These are phyloP conservation scores for Botrytis elliptica DNA, from an alignment of 2,329 filamentous ascomycete genomes.

Conservation along the genomic window DNA sequence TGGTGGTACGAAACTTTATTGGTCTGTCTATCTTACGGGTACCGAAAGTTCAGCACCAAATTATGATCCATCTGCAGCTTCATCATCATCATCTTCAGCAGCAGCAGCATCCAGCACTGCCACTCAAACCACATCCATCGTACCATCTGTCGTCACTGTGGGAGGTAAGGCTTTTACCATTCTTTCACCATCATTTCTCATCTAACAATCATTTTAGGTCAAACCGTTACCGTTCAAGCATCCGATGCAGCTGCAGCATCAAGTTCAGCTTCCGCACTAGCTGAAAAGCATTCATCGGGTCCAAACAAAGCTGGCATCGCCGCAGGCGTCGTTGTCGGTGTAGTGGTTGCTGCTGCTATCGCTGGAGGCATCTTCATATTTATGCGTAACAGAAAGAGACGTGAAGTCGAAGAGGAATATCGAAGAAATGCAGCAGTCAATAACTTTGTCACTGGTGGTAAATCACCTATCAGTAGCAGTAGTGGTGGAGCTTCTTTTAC, in stretches of 20 bases:
- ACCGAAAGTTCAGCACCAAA: slow-evolving; percentile 23
- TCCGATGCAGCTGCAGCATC: slow-evolving; percentile 22
- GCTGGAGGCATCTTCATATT: slow-evolving; percentile 71
- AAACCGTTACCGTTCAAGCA: slow-evolving; percentile 37
- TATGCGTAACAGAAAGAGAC: slow-evolving; percentile 72
- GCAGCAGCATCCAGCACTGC: slow-evolving; percentile 17
- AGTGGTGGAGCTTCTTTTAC: slow-evolving; percentile 58
- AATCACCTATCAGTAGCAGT: slow-evolving; percentile 62
- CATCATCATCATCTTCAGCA: slow-evolving; percentile 23
- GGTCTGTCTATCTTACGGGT: slow-evolving; percentile 35
- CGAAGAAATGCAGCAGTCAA: slow-evolving; percentile 77
- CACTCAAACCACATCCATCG: slow-evolving; percentile 27
- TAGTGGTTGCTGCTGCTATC: slow-evolving; percentile 66
- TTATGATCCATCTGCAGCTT: slow-evolving; percentile 23
- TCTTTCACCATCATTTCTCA: background rate
- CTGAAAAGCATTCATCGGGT: slow-evolving; percentile 15
- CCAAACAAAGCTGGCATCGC: slow-evolving; percentile 71
- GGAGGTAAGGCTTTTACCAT: slow-evolving; percentile 16
- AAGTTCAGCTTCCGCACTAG: slow-evolving; percentile 14
- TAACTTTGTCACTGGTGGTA: slow-evolving; percentile 66
- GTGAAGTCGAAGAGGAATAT: slow-evolving; percentile 80
- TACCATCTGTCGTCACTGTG: slow-evolving; percentile 35
- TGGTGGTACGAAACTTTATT: slow-evolving; percentile 33
- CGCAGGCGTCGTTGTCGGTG: slow-evolving; percentile 81
- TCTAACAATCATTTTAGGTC: slow-evolving; percentile 21